A percentile compares a stretch with the other conserved stretches of the same genome.
Conservation (phyloP, 2,329 filamentous ascomycete genomes). For the Alternaria ethzedia region DNA sequence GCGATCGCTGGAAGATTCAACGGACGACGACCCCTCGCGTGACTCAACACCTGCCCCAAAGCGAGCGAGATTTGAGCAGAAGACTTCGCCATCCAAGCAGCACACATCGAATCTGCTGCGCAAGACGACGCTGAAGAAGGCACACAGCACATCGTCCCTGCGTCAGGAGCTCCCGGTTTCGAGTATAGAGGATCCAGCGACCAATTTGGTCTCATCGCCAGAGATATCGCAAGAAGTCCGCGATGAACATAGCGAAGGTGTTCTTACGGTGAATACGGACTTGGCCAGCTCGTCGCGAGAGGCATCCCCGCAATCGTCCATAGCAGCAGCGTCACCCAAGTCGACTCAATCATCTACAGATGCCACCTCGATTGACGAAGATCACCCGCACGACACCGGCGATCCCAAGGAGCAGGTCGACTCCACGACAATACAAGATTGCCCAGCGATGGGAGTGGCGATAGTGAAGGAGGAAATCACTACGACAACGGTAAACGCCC, state of each 20-base stretch:
- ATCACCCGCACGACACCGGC: conserved; percentile 18
- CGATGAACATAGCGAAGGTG: conserved; percentile 41
- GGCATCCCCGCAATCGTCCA: conserved; percentile 38
- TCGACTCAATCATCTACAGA: conserved; percentile 45
- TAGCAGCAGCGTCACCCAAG: conserved; percentile 38
- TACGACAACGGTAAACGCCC: conserved; percentile 38
- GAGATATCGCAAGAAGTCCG: conserved; percentile 33
- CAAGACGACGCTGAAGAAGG: conserved; percentile 38
- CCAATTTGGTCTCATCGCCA: conserved; percentile 22
- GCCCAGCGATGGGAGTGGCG: conserved; percentile 37
- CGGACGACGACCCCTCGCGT: conserved; percentile 15
- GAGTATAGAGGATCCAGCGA: conserved; percentile 40
- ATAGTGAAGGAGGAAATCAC: conserved; percentile 36
- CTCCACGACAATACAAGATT: conserved; percentile 25
- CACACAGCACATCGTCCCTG: conserved; percentile 41
- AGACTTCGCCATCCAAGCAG: conserved; percentile 14
- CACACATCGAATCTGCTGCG: conserved; percentile 25
- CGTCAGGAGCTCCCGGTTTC: conserved; percentile 39
- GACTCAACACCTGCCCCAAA: conserved; percentile 23
- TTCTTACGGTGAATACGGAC: conserved; percentile 37
- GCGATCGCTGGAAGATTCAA: conserved; percentile 37
- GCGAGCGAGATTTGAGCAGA: conserved; percentile 18
- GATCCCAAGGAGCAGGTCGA: conserved; percentile 31
- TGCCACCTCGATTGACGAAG: conserved; percentile 48
- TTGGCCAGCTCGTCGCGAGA: conserved; percentile 37